phyloP scores from a whole-genome alignment of 1,284 basidiomycete species.

The Austropuccinia psidii region DNA sequence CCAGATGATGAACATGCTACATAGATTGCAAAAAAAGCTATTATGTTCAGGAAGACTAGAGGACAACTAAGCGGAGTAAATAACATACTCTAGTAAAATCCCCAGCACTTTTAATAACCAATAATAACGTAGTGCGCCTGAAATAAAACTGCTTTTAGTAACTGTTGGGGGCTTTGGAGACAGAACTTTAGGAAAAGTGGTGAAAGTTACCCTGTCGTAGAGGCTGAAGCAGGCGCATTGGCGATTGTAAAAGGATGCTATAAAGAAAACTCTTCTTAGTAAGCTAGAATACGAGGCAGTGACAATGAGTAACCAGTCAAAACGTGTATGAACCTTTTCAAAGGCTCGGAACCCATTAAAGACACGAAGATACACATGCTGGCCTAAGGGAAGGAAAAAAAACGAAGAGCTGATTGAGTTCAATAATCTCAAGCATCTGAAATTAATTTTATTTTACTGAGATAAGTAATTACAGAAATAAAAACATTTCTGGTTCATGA shows the following conservation, averaged over 20 bases:
- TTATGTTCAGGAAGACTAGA: background rate
- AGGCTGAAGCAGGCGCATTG: constrained; percentile 6
- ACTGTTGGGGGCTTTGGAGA: background rate
- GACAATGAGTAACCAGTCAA: background rate
- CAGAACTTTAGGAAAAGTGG: background rate
- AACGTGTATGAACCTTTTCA: too few relatives aligned
- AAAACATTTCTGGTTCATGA: too few relatives aligned
- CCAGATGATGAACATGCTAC: background rate
- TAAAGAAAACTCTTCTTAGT: background rate
- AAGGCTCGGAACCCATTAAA: constrained; percentile 5
- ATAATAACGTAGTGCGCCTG: background rate
- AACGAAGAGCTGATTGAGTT: background rate
- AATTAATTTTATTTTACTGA: background rate
- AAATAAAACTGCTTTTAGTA: background rate
- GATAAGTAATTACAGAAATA: background rate
- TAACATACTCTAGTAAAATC: constrained; percentile 14
- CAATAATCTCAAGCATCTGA: background rate
- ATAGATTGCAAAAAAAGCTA: background rate
- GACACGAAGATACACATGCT: constrained; percentile 20
- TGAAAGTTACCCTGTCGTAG: background rate
- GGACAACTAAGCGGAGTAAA: background rate
- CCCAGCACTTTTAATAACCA: constrained; percentile 7
- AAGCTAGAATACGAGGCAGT: background rate
- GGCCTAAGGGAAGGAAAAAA: background rate
- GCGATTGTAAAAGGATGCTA: constrained; percentile 32